Evolutionary conservation across 2,329 filamentous ascomycete species (phyloP), one percentile per base, ranked within the genome.

Genomic region (Diaporthe vexans): DNA sequence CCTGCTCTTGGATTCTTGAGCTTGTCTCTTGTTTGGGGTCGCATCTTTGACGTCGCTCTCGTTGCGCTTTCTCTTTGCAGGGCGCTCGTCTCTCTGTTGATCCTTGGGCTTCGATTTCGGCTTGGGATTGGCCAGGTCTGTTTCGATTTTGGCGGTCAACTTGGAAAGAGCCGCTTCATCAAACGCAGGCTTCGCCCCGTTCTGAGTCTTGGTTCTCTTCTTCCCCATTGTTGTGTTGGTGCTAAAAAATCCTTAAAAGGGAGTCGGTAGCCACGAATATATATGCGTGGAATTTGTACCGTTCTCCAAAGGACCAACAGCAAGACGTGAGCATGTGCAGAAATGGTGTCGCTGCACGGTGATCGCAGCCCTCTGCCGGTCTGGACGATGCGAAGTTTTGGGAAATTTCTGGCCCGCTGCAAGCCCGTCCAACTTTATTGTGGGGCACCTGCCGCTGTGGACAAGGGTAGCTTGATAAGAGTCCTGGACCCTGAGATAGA

Each of bases 111-210:
- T 80, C 77, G 73, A 77, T 76, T 73, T 81, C 77, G 74, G 33
- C 33, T 84, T 84, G 57, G 81, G 77, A 59, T 82, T 79, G 51
- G 82, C 80, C 76, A 92, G 84, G 72, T 85, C 86, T 77, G 88
- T 84, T 78, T 91, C 89, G 76, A 92, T 89, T 79, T 87, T 88
- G 46, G 87, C 85, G 7, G 90, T 91, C 78, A 92, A 81, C 74
- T 88, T 84, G 10, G 85, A 84, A 73, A 92, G 81, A 8, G 88
- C 84, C 51, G 84, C 82, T 75, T 88, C 85, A 76, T 90, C 85
- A 75, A 92, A 88, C n/a, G 74, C 73, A 33, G 77, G 75, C 67
- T 73, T 78, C 52, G 71, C 67, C 24, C 40, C 76, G 37, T 71
- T 78, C 75, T 83, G 83, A 74, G 78, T 79, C 79, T 84, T 85